Conservation (phyloP, 2,329 filamentous ascomycete genomes). For the Fusarium decemcellulare region DNA sequence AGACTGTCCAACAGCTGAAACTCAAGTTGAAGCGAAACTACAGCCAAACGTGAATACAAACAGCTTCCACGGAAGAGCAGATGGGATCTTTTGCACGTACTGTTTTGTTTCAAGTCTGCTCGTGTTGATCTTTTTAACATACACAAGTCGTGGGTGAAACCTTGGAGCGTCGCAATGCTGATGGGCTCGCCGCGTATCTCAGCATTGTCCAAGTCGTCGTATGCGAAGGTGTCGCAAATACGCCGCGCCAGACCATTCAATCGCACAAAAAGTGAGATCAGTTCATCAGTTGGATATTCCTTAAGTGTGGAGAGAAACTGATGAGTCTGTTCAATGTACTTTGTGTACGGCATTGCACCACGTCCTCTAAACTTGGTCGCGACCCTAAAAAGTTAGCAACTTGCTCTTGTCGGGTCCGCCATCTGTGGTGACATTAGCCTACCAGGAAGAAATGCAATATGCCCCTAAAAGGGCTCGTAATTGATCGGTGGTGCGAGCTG, state of each 20-base stretch:
- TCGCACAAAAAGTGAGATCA: not conserved
- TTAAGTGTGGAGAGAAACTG: not conserved
- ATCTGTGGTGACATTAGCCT: not conserved
- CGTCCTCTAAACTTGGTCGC: conserved; percentile 10
- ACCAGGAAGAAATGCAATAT: conserved; percentile 2
- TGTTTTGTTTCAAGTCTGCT: not conserved
- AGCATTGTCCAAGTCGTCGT: not conserved
- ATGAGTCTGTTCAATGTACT: not conserved
- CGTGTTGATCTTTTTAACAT: not conserved
- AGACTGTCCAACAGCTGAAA: not conserved
- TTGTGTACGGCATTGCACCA: conserved; percentile 7
- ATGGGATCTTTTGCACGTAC: not conserved
- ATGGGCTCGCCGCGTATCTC: not conserved
- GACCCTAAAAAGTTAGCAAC: not conserved
- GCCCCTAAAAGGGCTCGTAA: not conserved
- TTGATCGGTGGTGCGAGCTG: not conserved
- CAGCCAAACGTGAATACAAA: not conserved
- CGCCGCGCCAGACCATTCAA: not conserved
- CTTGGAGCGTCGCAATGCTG: not conserved
- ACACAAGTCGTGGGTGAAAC: not conserved
- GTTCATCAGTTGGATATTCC: not conserved
- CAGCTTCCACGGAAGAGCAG: not conserved
- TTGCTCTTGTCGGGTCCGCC: no score
- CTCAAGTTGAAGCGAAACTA: not conserved
- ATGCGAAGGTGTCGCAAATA: not conserved